Base-by-base conservation (phyloP, 352 stramenopile genomes). In the Phytophthora constricta region DNA sequence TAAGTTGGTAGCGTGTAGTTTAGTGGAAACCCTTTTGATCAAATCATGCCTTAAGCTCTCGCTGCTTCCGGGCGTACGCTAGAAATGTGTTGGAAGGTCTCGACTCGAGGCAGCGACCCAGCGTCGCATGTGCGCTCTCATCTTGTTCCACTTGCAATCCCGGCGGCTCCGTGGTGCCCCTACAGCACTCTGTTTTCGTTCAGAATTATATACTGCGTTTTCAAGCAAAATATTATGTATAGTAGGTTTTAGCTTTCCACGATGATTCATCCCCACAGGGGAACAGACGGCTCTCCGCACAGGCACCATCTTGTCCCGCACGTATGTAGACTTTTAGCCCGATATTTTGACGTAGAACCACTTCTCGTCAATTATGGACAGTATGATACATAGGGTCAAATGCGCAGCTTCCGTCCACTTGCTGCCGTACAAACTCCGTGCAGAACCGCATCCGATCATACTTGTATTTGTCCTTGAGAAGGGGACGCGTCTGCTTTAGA, bases 71-170 rank as follows among this genome's bases (percentile, higher is more conserved):
- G 4, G 20, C 45, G 25, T 52, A 52, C 20, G 45, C 45, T 3
- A 19, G 45, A 37, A 34, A 20, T 9, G 45, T 52, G 45, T 34
- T 52, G 5, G 45, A 4, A 37, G 45, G 45, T 7, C 45, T 17
- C 4, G 45, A 19, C 16, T 31, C 45, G 1, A 14, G 45, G 27
- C 45, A 52, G 8, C 45, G 45, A 20, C 33, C 45, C 10, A 52
- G 25, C 23, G 45, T 52, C 5, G 45, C 45, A 34, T 52, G 20
- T 34, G 45, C 45, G 19, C 45, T 52, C 23, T 52, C 45, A 11
- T 37, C 45, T 19, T 34, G 45, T 10, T 52, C 45, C 10, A 52
- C 23, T 20, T 45, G 48, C n/a, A 43, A 27, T 16, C 19, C 48
- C 4, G 27, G 48, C 13, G 48, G 48, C 48, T 56, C 48, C 48